Evolutionary conservation across 2,329 filamentous ascomycete species (phyloP).

Genomic region (Penicillium corylophilum): DNA sequence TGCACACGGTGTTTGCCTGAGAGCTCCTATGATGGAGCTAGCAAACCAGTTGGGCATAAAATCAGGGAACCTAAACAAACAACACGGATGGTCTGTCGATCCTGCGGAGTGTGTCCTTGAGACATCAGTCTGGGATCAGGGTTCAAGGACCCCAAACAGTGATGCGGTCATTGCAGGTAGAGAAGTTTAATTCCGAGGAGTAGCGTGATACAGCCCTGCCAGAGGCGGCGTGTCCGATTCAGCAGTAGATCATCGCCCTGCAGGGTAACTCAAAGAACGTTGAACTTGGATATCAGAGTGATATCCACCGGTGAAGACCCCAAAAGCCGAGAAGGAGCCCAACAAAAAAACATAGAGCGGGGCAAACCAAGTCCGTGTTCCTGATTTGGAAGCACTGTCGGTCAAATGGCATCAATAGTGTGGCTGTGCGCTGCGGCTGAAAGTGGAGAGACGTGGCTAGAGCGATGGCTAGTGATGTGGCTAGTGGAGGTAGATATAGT

Average conservation of each 20-base stretch:
- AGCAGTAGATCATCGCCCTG: neutral
- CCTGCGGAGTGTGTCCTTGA: neutral
- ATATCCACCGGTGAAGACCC: neutral
- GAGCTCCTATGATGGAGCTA: neutral
- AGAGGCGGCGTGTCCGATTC: neutral
- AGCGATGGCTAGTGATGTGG: constrained; percentile 17
- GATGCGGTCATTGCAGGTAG: neutral
- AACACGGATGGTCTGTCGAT: neutral
- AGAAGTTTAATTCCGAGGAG: neutral
- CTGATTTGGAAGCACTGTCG: constrained; percentile 2
- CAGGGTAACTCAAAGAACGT: neutral
- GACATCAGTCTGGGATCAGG: neutral
- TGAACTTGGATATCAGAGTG: neutral
- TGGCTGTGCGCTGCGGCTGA: constrained; percentile 2
- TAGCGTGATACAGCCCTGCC: neutral
- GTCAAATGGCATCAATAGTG: constrained; percentile 1
- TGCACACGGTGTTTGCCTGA: neutral
- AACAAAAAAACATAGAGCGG: constrained; percentile 13
- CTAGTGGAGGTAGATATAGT: constrained; percentile 13
- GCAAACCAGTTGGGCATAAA: neutral
- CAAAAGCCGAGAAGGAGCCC: neutral
- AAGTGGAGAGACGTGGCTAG: constrained; percentile 1
- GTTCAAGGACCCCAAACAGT: neutral
- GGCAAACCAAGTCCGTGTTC: constrained; percentile 5
- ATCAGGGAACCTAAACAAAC: neutral